Percentiles rank a stretch among this genome's conserved stretches.
These are phyloP conservation scores for Phytophthora cactorum DNA, from an alignment of 352 stramenopile genomes.

Conservation along the genomic window DNA sequence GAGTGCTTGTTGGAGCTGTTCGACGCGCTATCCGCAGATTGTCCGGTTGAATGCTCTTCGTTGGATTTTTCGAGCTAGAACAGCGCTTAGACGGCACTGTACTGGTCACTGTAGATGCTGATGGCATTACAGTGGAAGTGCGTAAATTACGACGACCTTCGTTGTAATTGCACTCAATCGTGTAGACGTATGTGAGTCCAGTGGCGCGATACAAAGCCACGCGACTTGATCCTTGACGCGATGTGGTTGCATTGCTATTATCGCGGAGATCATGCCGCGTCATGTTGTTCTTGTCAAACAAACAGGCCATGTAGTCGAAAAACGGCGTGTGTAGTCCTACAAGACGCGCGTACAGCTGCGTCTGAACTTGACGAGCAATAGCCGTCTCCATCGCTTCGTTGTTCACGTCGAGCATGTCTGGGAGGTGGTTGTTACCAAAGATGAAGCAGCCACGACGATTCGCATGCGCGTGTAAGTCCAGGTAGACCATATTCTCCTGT, in stretches of 20 bases:
- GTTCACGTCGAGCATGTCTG: slow-evolving; percentile 9
- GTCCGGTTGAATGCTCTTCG: slow-evolving; percentile 12
- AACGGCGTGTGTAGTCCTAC: slow-evolving; percentile 73
- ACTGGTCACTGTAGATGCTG: slow-evolving; percentile 13
- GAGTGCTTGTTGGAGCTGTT: slow-evolving; percentile 26
- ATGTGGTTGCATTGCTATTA: slow-evolving; percentile 61
- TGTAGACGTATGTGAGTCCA: slow-evolving; percentile 86
- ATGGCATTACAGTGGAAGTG: slow-evolving; percentile 25
- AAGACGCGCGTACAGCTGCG: slow-evolving; percentile 83
- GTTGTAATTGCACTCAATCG: slow-evolving; percentile 95
- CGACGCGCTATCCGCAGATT: slow-evolving; percentile 23
- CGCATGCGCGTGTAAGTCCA: slow-evolving; percentile 92
- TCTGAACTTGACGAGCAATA: slow-evolving; percentile 68
- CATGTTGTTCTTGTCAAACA: slow-evolving; percentile 89
- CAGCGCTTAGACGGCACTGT: slow-evolving; percentile 4
- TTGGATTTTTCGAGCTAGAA: slow-evolving; percentile 17
- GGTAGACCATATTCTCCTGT: slow-evolving; percentile 64
- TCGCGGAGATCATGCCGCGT: slow-evolving; percentile 57
- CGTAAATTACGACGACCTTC: slow-evolving; percentile 56
- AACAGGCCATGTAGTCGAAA: slow-evolving; percentile 89
- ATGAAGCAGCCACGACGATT: slow-evolving; percentile 92
- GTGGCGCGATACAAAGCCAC: slow-evolving; percentile 81
- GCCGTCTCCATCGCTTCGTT: slow-evolving; percentile 18
- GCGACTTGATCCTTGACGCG: slow-evolving; percentile 72
- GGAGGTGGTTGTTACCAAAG: slow-evolving; percentile 85